Base-by-base conservation (phyloP, 176 grass and related monocot species). In the Musa acuminata region DNA sequence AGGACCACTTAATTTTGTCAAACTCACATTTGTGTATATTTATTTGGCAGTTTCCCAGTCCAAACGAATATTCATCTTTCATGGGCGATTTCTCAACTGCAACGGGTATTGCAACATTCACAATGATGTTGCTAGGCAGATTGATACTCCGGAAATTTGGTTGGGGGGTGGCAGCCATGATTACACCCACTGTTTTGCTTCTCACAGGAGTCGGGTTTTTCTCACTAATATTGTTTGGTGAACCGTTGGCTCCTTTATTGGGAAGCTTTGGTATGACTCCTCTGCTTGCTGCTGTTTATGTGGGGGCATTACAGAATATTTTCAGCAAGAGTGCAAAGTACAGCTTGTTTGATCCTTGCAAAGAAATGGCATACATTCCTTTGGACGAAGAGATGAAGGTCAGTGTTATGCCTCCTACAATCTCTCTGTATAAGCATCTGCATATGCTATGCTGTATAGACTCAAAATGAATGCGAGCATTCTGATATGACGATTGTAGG, bases 281-380 rank as follows among this genome's bases (percentile, higher is more conserved):
- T 87, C 80, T 99, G 51, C 95, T 99, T 78, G 90, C 95, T 17
- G 95, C 90, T 22, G 95, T 99, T 62, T 99, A 94, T 87, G 82
- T 99, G 70, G 95, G 95, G 27, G 95, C 95, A 71, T 22, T 99
- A 69, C 95, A 99, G 80, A 99, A 99, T 64, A 99, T 99, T 83
- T 99, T 99, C 88, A 99, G 95, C 79, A 99, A 99, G 86, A 99
- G 95, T 78, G 90, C 95, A 74, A 99, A 99, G 55, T 99, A 99
- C 82, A 99, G 95, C 69, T 84, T 99, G 73, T 99, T 99, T n/a
- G 95, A 99, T 64, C 95, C 95, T 52, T 99, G 95, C 84, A 99
- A 99, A 69, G 95, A 99, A 79, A 99, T 99, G 95, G 95, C 95
- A 2, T 99, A 99, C 77, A 99, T 99, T 99, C 95, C 95, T 77